phyloP scores from a whole-genome alignment of 139 green algal species.

The Chlorella sp. region DNA sequence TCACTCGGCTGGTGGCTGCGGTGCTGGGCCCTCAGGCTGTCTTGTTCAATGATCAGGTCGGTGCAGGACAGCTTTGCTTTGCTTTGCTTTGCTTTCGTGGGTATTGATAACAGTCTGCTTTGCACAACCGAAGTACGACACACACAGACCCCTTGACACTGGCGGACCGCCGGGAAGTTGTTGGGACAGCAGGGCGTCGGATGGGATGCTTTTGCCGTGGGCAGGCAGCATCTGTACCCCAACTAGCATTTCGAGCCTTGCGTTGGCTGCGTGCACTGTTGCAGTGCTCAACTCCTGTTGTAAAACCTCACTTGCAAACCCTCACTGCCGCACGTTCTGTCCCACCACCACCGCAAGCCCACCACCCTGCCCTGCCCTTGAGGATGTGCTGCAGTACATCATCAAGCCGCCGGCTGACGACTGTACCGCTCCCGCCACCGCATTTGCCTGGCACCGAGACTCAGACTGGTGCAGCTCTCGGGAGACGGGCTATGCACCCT shows the following conservation, averaged over 20 bases:
- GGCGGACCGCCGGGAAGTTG: too few species aligned
- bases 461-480: constrained; percentile 32
- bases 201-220: not conserved
- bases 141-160: too few species aligned
- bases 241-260: not conserved
- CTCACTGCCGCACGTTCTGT: not conserved
- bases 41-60: constrained; percentile 48
- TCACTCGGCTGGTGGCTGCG: constrained; percentile 2
- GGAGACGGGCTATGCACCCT: not conserved
- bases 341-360: too few species aligned
- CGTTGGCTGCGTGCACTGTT: not conserved
- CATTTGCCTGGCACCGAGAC: constrained; percentile 53
- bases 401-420: constrained; percentile 39
- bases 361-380: not conserved
- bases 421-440: not conserved
- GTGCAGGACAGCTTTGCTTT: not conserved
- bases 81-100: too few species aligned
- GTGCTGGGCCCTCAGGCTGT: constrained; percentile 29
- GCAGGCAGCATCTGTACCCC: not conserved
- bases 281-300: not conserved
- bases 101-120: too few species aligned
- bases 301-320: too few species aligned
- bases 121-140: too few species aligned
- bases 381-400: constrained; percentile 49
- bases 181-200: not conserved